A percentile compares a stretch with the other conserved stretches of the same genome.
Evolutionary conservation across 768 basidiomycete species (phyloP).

Genomic region (Pisolithus sp.): DNA sequence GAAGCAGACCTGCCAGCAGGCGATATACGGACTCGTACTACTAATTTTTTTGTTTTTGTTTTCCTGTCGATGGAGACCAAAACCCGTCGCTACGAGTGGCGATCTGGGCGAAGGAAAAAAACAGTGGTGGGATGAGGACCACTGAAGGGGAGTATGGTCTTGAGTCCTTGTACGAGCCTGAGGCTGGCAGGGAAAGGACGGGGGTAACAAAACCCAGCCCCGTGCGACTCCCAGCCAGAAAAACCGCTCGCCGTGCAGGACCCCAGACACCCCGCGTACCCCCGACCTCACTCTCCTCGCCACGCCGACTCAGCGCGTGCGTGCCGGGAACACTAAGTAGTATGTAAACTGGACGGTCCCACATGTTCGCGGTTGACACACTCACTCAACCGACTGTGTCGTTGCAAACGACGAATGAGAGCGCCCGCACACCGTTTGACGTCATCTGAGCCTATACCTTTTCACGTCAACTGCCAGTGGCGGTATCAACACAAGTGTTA

Average conservation of each 20-base stretch:
- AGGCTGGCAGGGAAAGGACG: slow-evolving; percentile 34
- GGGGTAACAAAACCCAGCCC: slow-evolving; percentile 18
- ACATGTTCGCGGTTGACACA: too few relatives aligned
- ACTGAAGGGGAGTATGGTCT: too few relatives aligned
- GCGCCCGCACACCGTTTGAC: not conserved
- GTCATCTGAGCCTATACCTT: not conserved
- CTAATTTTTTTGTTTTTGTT: slow-evolving; percentile 8
- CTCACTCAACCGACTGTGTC: slow-evolving; percentile 10
- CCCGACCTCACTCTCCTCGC: not conserved
- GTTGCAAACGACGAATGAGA: not conserved
- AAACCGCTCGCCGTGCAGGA: slow-evolving; percentile 14
- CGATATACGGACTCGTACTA: slow-evolving; percentile 56
- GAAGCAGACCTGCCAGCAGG: slow-evolving; percentile 90
- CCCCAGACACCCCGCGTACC: slow-evolving; percentile 18
- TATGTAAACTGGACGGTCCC: too few relatives aligned
- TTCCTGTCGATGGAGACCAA: slow-evolving; percentile 35
- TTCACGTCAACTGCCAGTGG: too few relatives aligned
- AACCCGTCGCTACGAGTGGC: slow-evolving; percentile 33
- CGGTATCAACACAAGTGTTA: too few relatives aligned
- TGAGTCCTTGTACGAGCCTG: slow-evolving; percentile 25
- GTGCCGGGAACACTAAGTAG: too few relatives aligned
- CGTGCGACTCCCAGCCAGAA: slow-evolving; percentile 31
- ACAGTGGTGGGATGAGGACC: not conserved
- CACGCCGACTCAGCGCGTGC: too few relatives aligned
- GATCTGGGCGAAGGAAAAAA: slow-evolving; percentile 22